A percentile compares a stretch with the other conserved stretches of the same genome.
Conservation (phyloP, 2,329 filamentous ascomycete genomes). For the Arthrobotrys conoides region DNA sequence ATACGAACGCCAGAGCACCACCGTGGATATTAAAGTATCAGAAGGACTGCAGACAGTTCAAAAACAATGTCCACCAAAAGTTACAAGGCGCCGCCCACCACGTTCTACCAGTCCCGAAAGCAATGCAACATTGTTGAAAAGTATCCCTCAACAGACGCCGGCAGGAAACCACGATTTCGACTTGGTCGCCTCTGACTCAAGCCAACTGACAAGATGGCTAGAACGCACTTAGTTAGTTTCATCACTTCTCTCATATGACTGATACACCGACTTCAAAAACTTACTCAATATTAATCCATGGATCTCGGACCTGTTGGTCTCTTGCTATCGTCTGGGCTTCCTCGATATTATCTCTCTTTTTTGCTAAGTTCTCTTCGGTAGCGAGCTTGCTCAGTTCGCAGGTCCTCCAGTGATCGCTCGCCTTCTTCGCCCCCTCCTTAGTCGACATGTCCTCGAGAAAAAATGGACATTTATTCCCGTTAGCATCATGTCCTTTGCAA, state of each 20-base stretch:
- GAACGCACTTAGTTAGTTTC: slow-evolving; percentile 12
- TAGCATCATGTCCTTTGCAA: slow-evolving; percentile 43
- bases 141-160: slow-evolving; percentile 35
- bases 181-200: slow-evolving; percentile 53
- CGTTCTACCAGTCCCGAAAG: slow-evolving; percentile 15
- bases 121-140: slow-evolving; percentile 4
- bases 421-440: slow-evolving; percentile 52
- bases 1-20: slow-evolving; percentile 45
- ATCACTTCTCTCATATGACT: not conserved
- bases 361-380: slow-evolving; percentile 45
- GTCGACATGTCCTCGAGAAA: slow-evolving; percentile 40
- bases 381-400: slow-evolving; percentile 46
- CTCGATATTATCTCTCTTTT: slow-evolving; percentile 56
- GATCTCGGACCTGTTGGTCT: slow-evolving; percentile 55
- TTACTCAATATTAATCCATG: slow-evolving; percentile 60
- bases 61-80: not conserved
- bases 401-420: slow-evolving; percentile 52
- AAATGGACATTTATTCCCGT: slow-evolving; percentile 37
- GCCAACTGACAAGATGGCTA: slow-evolving; percentile 53
- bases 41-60: not conserved
- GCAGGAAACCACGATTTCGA: slow-evolving; percentile 57
- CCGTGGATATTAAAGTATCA: not conserved
- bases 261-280: not conserved
- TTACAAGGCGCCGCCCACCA: slow-evolving; percentile 10
- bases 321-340: slow-evolving; percentile 45